Evolutionary conservation across 306 rosid species (phyloP), one percentile per base, ranked within the genome.

Genomic region (Benincasa hispida): DNA sequence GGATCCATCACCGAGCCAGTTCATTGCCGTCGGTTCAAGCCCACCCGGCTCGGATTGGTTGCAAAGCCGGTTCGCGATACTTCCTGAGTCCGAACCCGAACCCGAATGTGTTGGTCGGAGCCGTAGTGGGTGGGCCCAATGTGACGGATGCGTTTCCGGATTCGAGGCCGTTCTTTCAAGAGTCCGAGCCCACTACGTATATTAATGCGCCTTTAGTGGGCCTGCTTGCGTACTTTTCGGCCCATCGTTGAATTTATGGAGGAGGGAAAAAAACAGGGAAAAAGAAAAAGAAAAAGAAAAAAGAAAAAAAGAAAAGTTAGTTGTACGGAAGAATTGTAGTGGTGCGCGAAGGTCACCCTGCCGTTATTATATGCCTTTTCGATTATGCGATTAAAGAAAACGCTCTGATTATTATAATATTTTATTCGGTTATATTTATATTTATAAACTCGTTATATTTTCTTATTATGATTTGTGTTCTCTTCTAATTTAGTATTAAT

Each of bases 141-240:
- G 84, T 77, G 73, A 82, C 96, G 0, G 98, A 91, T 58, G 83
- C 91, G 0, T 94, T 94, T 79, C 96, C 98, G 0, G 97, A 94
- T 74, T 94, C 98, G 2, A 89, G 98, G 94, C 91, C 96, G 8
- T 88, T 65, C 83, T 94, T 88, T 76, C 96, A 94, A 83, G 84
- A 94, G 63, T 88, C 98, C 0, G 96, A 94, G 90, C 98, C 98
- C 91, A 94, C 98, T 0, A 91, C 97, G 0, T 91, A 94, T 70
- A 94, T 91, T 74, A 91, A 94, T 24, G 93, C 96, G 6, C 98
- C 95, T 0, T 72, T 95, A 6, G 96, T 95, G 87, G 99, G 98
- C 86, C 93, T 94, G 8, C 96, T 94, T 1, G 85, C 93, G 12
- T 92, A 81, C 91, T 89, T 94, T 79, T 85, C 97, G 56, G 88